Percentiles rank a stretch among this genome's conserved stretches.
phyloP scores from a whole-genome alignment of 352 stramenopile species.

The Peronospora destructor region DNA sequence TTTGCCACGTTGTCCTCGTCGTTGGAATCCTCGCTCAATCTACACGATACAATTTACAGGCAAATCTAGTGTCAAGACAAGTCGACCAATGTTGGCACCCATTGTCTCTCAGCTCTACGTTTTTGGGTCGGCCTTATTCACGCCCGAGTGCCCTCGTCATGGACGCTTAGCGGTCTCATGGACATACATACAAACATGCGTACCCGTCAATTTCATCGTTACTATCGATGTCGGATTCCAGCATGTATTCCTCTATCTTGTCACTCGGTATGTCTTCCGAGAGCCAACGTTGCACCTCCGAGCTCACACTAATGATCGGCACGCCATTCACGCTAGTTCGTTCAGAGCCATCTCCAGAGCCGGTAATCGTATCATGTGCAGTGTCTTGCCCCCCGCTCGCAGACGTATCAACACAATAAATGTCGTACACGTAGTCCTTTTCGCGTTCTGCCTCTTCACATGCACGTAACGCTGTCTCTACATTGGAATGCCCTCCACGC shows the following conservation, averaged over 20 bases:
- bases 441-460: slow-evolving; percentile 71
- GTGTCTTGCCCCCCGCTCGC: slow-evolving; percentile 30
- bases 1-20: slow-evolving; percentile 73
- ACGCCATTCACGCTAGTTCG: slow-evolving; percentile 21
- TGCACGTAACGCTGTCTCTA: slow-evolving; percentile 56
- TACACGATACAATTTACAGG: slow-evolving; percentile 19
- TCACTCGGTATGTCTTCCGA: slow-evolving; percentile 50
- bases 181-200: slow-evolving; percentile 33
- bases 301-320: slow-evolving; percentile 65
- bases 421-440: slow-evolving; percentile 81
- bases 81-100: slow-evolving; percentile 10
- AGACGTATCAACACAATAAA: slow-evolving; percentile 76
- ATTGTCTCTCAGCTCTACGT: slow-evolving; percentile 24
- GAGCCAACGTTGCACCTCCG: slow-evolving; percentile 73
- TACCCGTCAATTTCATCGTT: slow-evolving; percentile 63
- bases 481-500: slow-evolving; percentile 42
- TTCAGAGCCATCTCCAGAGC: slow-evolving; percentile 13
- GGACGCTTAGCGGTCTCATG: slow-evolving; percentile 14
- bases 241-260: slow-evolving; percentile 67
- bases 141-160: neutral
- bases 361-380: slow-evolving; percentile 6
- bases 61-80: slow-evolving; percentile 23
- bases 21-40: slow-evolving; percentile 77
- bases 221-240: slow-evolving; percentile 71
- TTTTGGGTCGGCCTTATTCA: slow-evolving; percentile 16